Evolutionary conservation across 164 flowering plant species (phyloP).

Genomic region (Nelumbo lutea): DNA sequence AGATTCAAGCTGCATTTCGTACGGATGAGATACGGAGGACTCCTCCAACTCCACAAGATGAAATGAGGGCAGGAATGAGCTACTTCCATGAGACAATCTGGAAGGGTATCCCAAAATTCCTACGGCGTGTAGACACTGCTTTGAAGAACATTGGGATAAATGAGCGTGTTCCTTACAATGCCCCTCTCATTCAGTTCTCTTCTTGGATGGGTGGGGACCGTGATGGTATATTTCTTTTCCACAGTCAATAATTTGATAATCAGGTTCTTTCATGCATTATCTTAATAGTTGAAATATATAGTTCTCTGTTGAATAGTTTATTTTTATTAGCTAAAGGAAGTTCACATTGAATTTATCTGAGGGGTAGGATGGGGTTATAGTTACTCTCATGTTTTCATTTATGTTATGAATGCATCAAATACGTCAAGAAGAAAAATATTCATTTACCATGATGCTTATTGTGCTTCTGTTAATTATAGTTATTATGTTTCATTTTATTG

Average conservation of each 20-base stretch:
- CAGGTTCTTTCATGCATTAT: neutral
- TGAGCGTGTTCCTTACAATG: conserved; percentile 96
- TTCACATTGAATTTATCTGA: no score
- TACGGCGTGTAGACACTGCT: conserved; percentile 97
- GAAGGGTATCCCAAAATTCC: conserved; percentile 95
- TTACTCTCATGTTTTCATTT: neutral
- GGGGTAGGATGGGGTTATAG: neutral
- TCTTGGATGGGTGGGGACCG: conserved; percentile 99
- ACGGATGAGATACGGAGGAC: conserved; percentile 97
- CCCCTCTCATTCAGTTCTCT: conserved; percentile 93
- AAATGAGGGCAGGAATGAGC: conserved; percentile 99
- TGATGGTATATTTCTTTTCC: conserved; percentile 59
- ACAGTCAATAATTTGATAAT: neutral
- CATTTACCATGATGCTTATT: no score
- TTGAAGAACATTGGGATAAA: conserved; percentile 91
- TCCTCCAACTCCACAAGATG: conserved; percentile 99
- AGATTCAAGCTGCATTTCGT: conserved; percentile 99
- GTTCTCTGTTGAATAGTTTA: neutral
- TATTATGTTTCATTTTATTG: no score
- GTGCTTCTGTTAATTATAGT: no score
- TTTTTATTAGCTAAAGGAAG: neutral
- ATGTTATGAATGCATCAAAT: no score
- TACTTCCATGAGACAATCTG: conserved; percentile 98
- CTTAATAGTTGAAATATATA: neutral
- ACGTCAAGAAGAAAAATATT: no score